Percentiles rank a stretch among this genome's conserved stretches.
Conservation (phyloP, 495 filamentous ascomycete species). For the Tuber magnatum region DNA sequence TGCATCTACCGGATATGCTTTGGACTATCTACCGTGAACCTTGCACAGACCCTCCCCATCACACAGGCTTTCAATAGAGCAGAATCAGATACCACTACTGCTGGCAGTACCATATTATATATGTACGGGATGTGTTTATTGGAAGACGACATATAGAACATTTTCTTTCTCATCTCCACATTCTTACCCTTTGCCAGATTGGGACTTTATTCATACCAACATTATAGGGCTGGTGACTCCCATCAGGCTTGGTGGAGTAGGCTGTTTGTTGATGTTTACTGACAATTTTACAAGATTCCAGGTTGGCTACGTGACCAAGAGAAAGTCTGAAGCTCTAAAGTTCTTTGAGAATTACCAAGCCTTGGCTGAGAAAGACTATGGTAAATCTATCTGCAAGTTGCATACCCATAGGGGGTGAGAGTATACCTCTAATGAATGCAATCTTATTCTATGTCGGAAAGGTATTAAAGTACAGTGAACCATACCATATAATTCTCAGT, state of each 20-base stretch:
- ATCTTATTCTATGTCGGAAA: neutral
- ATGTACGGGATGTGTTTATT: neutral
- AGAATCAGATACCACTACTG: no score
- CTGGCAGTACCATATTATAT: neutral
- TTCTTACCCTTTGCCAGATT: no score
- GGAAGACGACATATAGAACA: no score
- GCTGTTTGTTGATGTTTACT: neutral
- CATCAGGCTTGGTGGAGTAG: no score
- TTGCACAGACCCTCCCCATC: no score
- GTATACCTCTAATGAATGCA: slow-evolving; percentile 1
- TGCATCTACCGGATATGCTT: no score
- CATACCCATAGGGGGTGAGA: neutral
- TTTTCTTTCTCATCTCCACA: no score
- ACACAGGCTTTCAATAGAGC: no score
- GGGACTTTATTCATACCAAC: no score
- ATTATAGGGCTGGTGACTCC: no score
- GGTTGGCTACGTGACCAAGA: neutral
- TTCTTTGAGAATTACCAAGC: neutral
- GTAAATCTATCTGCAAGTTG: neutral
- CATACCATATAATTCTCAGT: neutral
- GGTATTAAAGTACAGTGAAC: neutral
- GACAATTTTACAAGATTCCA: neutral
- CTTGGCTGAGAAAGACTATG: neutral
- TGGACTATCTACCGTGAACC: no score
- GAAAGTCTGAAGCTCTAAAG: neutral